Evolutionary conservation across 805 yeast species (phyloP), one percentile per base, ranked within the genome.

Genomic region (Myxozyma neglecta): DNA sequence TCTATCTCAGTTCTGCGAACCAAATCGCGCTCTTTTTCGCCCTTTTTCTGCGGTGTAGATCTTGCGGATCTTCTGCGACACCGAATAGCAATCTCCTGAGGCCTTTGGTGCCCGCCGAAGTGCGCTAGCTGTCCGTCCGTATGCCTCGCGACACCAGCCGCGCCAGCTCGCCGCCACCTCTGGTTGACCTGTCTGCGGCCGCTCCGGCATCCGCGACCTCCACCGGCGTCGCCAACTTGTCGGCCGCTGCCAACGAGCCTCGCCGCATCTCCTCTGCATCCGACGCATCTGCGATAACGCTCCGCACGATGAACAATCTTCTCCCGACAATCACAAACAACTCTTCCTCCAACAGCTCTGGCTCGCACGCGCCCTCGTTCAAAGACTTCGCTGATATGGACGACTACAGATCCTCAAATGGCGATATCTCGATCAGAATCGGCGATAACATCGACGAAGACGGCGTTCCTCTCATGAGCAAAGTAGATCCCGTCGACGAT

Each of bases 381-480:
- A 64, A 64, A 58, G 66, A 64, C 56, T 60, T 60, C 32, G 53
- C 57, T 42, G 66, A 63, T 18, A 45, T 42, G n/a, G 65, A 53
- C 47, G 61, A 56, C 43, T 62, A 56, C 34, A 57, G 63, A 20
- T 53, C 62, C 11, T 42, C 63, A 8, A 32, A 43, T 35, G 66
- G 60, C 54, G 67, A 64, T 45, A 42, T 64, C 53, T 57, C 67
- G 37, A 64, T 64, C 47, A 62, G 67, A 49, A 64, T 64, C 52
- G 63, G 62, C 43, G 67, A 63, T 45, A 66, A 63, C 20, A 46
- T 20, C 16, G 48, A 56, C 40, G 67, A 64, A 20, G 67, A 62
- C 14, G 67, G 65, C 29, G 67, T 64, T 4, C 67, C 67, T 20
- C 63, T 64, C 20, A 64, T 64, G 65, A 55, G 61, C 60, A 64